Base-by-base conservation (phyloP, 768 basidiomycete species). In the Pisolithus albus region DNA sequence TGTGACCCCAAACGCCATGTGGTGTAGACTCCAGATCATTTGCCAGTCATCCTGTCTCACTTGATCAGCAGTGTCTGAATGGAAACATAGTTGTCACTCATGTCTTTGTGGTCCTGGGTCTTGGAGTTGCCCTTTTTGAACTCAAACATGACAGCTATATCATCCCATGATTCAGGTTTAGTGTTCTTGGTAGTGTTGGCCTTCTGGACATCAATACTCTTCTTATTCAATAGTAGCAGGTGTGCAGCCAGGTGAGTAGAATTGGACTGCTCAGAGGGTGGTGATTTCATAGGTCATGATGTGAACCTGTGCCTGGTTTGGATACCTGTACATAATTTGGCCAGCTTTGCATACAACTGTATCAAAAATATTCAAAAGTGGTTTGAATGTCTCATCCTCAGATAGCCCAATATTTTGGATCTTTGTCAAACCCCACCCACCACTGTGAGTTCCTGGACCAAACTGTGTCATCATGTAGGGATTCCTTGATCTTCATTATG, bases 91-190 rank as follows among this genome's bases (percentile, higher is more conserved):
- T 5, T 34, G 13, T 34, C 34, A 34, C 34, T 15, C 2, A 34
- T 11, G 34, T 34, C 34, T 13, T 34, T 15, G 13, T 11, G 11
- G 5, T 34, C 34, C 26, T 23, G 21, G 21, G 21, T 23, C 21
- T 23, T 23, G 21, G 26, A 26, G 26, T 26, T 26, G 6, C 4
- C 16, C 56, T 40, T 52, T 40, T 39, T 47, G 52, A 37, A 43
- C 45, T 42, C 46, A 53, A 53, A 47, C 1, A 32, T 10, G 11
- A 47, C 46, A 5, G 34, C 40, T 36, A 54, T 52, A 74, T 75
- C 74, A 72, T 75, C 23, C 49, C 70, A 26, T 72, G 73, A 55
- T 61, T 75, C 70, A 7, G 30, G 30, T 10, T 28, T 28, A 30
- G 8, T 9, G 28, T 30, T 30, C 7, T 30, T 30, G 30, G 1